Evolutionary conservation across 1,284 basidiomycete genomes (phyloP).

Genomic region (Puccinia coronata): DNA sequence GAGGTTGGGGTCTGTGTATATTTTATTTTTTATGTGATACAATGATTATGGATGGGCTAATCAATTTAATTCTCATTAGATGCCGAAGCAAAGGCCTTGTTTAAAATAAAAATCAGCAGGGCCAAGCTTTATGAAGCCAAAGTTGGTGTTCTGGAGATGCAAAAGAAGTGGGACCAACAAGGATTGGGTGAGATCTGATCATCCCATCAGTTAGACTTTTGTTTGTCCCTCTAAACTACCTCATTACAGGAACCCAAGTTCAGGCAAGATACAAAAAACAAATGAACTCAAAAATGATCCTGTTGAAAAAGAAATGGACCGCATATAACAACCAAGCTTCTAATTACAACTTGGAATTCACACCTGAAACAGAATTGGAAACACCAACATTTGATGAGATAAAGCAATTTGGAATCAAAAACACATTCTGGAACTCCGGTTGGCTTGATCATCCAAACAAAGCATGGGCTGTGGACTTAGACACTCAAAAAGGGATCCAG

Average conservation of each 20-base stretch:
- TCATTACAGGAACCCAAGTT: neutral
- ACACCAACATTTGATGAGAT: constrained; percentile 10
- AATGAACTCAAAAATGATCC: neutral
- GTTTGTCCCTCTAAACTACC: neutral
- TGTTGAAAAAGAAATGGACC: constrained; percentile 4
- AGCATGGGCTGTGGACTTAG: neutral
- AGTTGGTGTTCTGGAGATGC: constrained; percentile 11
- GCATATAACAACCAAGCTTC: neutral
- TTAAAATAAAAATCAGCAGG: constrained; percentile 5
- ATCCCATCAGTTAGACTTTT: neutral
- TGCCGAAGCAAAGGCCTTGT: constrained; percentile 1
- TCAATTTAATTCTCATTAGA: neutral
- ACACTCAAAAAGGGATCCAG: neutral
- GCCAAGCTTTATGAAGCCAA: constrained; percentile 22
- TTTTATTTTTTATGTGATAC: neutral
- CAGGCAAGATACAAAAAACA: constrained; percentile 21
- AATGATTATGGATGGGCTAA: neutral
- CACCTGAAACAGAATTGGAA: neutral
- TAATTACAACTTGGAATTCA: neutral
- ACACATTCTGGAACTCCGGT: constrained; percentile 17
- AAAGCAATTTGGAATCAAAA: neutral
- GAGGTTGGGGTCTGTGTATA: neutral
- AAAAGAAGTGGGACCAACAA: constrained; percentile 1
- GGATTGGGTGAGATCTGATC: neutral
- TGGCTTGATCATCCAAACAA: neutral